Evolutionary conservation across 2,329 filamentous ascomycete genomes (phyloP).

Genomic region (Scedosporium dehoogii): DNA sequence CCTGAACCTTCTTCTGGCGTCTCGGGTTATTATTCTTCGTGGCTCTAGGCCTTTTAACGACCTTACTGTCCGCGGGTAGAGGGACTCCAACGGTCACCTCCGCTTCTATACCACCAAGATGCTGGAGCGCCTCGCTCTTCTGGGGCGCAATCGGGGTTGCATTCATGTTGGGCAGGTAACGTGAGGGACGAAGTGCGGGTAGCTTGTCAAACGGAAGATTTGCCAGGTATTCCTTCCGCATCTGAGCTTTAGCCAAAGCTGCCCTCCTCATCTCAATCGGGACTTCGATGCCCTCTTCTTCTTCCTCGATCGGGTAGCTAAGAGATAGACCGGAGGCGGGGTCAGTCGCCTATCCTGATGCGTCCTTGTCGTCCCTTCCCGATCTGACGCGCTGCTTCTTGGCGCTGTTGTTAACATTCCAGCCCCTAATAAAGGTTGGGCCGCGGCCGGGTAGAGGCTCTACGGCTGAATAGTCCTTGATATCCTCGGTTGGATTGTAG

Average conservation of each 20-base stretch:
- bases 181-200: too few species aligned
- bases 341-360: constrained; percentile 8
- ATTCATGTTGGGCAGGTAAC: too few species aligned
- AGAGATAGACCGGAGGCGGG: background rate
- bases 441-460: constrained; percentile 46
- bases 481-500: constrained; percentile 43
- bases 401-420: constrained; percentile 36
- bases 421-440: constrained; percentile 46
- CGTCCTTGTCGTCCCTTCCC: constrained; percentile 22
- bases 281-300: background rate
- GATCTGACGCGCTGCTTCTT: constrained; percentile 17
- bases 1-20: too few species aligned
- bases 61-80: too few species aligned
- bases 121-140: too few species aligned
- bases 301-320: background rate
- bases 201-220: too few species aligned
- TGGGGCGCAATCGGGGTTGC: too few species aligned
- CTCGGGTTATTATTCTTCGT: too few species aligned
- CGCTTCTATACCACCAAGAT: too few species aligned
- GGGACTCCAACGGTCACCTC: too few species aligned
- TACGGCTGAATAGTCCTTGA: constrained; percentile 46
- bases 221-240: too few species aligned
- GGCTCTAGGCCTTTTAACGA: too few species aligned
- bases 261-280: background rate
- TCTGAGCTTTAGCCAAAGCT: background rate